phyloP scores from a whole-genome alignment of 2,329 filamentous ascomycete genomes.

The Cladosporium velox region DNA sequence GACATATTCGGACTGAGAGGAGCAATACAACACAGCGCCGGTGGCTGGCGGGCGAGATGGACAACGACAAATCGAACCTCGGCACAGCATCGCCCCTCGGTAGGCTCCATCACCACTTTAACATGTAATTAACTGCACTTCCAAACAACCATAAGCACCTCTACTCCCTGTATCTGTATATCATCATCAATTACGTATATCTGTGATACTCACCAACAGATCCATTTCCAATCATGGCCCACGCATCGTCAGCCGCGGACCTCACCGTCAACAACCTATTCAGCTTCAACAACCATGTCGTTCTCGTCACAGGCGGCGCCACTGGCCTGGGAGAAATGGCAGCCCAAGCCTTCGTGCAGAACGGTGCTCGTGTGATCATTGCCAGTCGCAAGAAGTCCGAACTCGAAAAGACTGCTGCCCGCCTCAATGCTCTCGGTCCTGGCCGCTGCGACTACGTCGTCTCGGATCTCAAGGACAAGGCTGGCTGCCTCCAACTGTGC shows the following conservation, averaged over 20 bases:
- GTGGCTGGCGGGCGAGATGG: background rate
- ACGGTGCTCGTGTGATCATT: slow-evolving; percentile 43
- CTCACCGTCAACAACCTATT: slow-evolving; percentile 36
- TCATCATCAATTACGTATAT: background rate
- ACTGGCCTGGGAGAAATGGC: slow-evolving; percentile 52
- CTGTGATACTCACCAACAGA: background rate
- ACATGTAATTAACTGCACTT: background rate
- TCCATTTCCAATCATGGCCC: slow-evolving; percentile 31
- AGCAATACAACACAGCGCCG: background rate
- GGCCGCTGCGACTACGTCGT: slow-evolving; percentile 50
- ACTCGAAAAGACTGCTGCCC: slow-evolving; percentile 45
- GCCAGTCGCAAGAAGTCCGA: slow-evolving; percentile 50
- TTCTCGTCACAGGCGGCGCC: slow-evolving; percentile 49
- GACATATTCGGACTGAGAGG: background rate
- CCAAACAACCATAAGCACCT: background rate
- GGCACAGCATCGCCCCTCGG: slow-evolving; percentile 7
- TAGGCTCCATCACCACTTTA: background rate
- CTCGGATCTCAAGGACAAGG: slow-evolving; percentile 48
- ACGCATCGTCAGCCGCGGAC: slow-evolving; percentile 34
- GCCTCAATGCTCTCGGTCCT: slow-evolving; percentile 46
- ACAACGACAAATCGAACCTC: background rate
- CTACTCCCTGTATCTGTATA: background rate
- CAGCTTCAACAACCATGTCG: slow-evolving; percentile 42
- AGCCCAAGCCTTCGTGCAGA: slow-evolving; percentile 50
- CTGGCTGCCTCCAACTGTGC: slow-evolving; percentile 44